Evolutionary conservation across 768 basidiomycete species (phyloP).

Genomic region (Phanerodontia chrysosporium): DNA sequence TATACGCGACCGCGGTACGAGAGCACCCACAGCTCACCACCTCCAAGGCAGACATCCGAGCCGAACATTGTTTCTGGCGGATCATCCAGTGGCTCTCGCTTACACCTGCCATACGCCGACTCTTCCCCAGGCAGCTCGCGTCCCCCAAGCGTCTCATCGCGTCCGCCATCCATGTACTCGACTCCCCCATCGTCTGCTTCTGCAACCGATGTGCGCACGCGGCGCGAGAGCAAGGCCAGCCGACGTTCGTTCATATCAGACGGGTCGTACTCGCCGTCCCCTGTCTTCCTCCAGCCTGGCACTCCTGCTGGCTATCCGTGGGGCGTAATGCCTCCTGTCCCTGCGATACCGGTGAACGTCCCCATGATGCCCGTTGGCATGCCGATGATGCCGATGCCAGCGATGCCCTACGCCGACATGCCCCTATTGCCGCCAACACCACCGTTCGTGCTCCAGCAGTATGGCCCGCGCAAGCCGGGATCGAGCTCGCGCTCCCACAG

Average conservation of each 20-base stretch:
- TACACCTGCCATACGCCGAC: conserved; percentile 15
- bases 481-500: conserved; percentile 28
- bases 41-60: conserved; percentile 27
- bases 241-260: conserved; percentile 24
- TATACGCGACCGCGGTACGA: conserved; percentile 22
- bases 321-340: conserved; percentile 13
- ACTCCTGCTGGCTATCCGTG: conserved; percentile 13
- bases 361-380: conserved; percentile 21
- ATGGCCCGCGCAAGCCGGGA: conserved; percentile 35
- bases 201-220: conserved; percentile 25
- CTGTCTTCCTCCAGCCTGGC: conserved; percentile 8
- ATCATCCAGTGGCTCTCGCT: conserved; percentile 11
- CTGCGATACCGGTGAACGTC: conserved; percentile 8
- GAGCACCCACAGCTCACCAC: background rate
- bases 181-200: conserved; percentile 46
- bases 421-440: conserved; percentile 69
- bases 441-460: conserved; percentile 71
- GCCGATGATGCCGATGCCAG: conserved; percentile 27
- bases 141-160: conserved; percentile 43
- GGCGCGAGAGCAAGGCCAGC: conserved; percentile 30
- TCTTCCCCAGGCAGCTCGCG: conserved; percentile 54
- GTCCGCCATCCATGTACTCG: conserved; percentile 56
- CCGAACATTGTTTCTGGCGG: conserved; percentile 18
- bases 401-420: conserved; percentile 44
- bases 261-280: conserved; percentile 4